These are phyloP conservation scores for Polyporus tsugae DNA, from an alignment of 1,284 basidiomycete species.

Conservation along the genomic window DNA sequence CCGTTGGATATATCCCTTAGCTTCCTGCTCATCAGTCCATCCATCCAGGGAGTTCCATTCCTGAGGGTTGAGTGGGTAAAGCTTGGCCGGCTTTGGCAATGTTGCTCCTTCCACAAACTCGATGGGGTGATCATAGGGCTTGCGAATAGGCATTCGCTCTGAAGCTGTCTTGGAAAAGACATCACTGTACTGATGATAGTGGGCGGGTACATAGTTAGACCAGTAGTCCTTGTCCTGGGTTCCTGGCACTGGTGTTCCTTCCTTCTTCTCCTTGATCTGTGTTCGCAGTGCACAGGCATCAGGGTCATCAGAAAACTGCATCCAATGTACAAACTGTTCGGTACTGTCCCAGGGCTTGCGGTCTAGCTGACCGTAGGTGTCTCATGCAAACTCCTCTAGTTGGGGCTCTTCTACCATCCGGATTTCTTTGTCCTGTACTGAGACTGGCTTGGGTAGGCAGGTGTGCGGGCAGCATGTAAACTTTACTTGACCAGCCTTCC, in stretches of 20 bases:
- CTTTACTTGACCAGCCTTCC: constrained; percentile 12
- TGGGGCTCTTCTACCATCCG: constrained; percentile 6
- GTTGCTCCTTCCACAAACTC: constrained; percentile 23
- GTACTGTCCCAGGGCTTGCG: background rate
- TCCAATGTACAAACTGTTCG: background rate
- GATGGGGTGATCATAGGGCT: constrained; percentile 29
- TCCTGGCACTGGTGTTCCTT: constrained; percentile 15
- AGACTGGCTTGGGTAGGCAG: constrained; percentile 11
- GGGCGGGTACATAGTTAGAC: constrained; percentile 13
- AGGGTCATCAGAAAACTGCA: background rate
- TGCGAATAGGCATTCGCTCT: constrained; percentile 24
- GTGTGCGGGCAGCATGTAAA: constrained; percentile 19
- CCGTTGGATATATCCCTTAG: constrained; percentile 4
- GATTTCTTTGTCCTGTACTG: background rate
- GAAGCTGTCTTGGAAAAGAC: constrained; percentile 27
- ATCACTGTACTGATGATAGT: constrained; percentile 22
- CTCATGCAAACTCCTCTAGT: background rate
- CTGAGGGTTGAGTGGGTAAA: constrained; percentile 37
- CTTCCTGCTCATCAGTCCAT: constrained; percentile 14
- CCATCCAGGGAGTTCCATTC: constrained; percentile 31
- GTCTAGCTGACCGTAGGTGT: background rate
- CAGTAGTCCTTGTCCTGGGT: background rate
- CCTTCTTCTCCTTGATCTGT: constrained; percentile 4
- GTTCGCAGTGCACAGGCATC: background rate
- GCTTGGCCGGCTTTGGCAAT: constrained; percentile 18